Base-by-base conservation (phyloP, 768 basidiomycete species). In the Tylopilus sp. region DNA sequence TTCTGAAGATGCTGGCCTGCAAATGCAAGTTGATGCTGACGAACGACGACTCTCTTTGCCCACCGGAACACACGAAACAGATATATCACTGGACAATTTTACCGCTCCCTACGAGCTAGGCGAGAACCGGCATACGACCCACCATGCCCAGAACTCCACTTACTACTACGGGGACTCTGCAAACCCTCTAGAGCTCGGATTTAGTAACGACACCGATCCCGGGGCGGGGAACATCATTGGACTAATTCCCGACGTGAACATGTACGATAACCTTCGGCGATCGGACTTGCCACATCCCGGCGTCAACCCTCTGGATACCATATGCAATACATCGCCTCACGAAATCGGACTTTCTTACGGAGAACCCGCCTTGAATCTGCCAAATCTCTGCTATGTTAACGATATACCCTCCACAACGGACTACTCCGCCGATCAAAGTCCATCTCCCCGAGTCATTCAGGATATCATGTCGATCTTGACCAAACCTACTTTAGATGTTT, bases 261-360 rank as follows among this genome's bases (percentile, higher is more conserved):
- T 71, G 67, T 70, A 68, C 50, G 60, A 68, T 21, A 47, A 39
- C 6, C 54, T 61, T 41, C 50, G 59, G 22, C 47, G 53, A 17
- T 51, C 50, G 23, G 57, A 61, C 8, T 30, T 52, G 4, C 58
- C 58, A 26, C 50, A 53, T 35, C 38, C 55, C 6, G 66, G 72
- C 25, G 64, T 79, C 44, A 70, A 79, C 57, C 77, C 78, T 20
- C 53, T 70, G 28, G 71, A 75, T 28, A 69, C 74, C 25, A 63
- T 73, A 51, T 20, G 58, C 51, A 30, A 18, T 35, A 25, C 43
- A n/a, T 23, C 58, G 4, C 44, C 48, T 20, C 40, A 43, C 40
- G 33, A 40, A 20, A 6, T 20, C 22, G 47, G 11, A 12, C 8
- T n/a, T 45, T 40, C 45, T 8, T 40, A 28, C 22, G 36, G 30